Conservation (phyloP, 2,329 filamentous ascomycete genomes). For the Calcarisporium arbuscula region DNA sequence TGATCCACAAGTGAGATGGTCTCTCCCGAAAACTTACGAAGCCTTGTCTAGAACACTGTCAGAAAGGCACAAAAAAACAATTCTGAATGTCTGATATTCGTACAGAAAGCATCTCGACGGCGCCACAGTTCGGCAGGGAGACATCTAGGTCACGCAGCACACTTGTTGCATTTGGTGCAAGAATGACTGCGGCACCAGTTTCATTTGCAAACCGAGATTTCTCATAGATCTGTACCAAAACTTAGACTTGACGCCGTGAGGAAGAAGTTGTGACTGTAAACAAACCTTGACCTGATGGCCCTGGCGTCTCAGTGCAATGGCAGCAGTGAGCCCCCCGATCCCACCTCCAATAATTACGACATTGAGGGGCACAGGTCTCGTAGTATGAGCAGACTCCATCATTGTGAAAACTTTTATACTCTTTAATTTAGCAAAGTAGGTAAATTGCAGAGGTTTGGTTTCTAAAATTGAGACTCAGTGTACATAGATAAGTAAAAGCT, state of each 20-base stretch:
- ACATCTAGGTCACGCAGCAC: conserved; percentile 38
- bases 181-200: conserved; percentile 50
- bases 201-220: conserved; percentile 49
- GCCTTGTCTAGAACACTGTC: not conserved
- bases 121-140: conserved; percentile 26
- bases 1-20: not conserved
- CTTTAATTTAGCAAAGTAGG: too few relatives aligned
- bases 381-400: too few relatives aligned
- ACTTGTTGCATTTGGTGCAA: conserved; percentile 54
- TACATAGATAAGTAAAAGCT: too few relatives aligned
- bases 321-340: conserved; percentile 46
- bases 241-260: not conserved
- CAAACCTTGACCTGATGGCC: conserved; percentile 37
- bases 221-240: conserved; percentile 40
- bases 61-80: not conserved
- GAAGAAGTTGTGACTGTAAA: too few relatives aligned
- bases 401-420: too few relatives aligned
- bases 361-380: too few relatives aligned
- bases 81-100: conserved; percentile 1
- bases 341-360: conserved; percentile 31
- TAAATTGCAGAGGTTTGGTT: too few relatives aligned
- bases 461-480: too few relatives aligned
- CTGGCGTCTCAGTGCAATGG: conserved; percentile 45
- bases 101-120: not conserved
- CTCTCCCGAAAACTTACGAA: not conserved